phyloP scores from a whole-genome alignment of 1,284 basidiomycete species.

The Ceratobasidium sp. region DNA sequence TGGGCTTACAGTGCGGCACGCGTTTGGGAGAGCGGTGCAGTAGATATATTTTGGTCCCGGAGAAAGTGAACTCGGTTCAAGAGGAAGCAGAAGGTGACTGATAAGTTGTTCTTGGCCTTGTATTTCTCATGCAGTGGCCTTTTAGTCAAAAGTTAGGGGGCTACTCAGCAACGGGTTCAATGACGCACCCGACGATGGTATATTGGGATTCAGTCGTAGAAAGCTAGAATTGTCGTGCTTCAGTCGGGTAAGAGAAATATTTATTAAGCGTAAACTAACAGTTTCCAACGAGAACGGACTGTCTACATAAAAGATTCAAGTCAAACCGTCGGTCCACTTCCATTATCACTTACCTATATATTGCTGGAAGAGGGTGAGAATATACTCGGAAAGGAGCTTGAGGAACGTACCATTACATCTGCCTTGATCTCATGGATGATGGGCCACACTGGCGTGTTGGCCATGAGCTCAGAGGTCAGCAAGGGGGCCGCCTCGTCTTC shows the following conservation, averaged over 20 bases:
- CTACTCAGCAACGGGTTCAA: slow-evolving; percentile 40
- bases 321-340: background rate
- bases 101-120: slow-evolving; percentile 67
- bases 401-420: slow-evolving; percentile 34
- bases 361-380: slow-evolving; percentile 53
- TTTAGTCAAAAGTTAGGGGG: background rate
- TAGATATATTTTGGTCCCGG: slow-evolving; percentile 70
- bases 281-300: slow-evolving; percentile 76
- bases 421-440: slow-evolving; percentile 43
- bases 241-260: background rate
- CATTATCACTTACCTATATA: slow-evolving; percentile 62
- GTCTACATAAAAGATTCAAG: slow-evolving; percentile 56
- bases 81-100: slow-evolving; percentile 85
- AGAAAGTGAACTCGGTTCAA: slow-evolving; percentile 87
- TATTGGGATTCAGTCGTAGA: slow-evolving; percentile 84
- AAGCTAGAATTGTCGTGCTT: slow-evolving; percentile 56
- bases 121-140: slow-evolving; percentile 77
- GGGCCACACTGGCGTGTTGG: slow-evolving; percentile 39
- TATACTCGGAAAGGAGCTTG: background rate
- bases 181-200: slow-evolving; percentile 65
- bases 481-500: slow-evolving; percentile 34
- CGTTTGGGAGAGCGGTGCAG: slow-evolving; percentile 54
- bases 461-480: slow-evolving; percentile 38
- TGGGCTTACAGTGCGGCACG: slow-evolving; percentile 59
- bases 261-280: slow-evolving; percentile 51